Conservation (phyloP, 2,329 filamentous ascomycete genomes). For the Aotearoamyces nothofagi region DNA sequence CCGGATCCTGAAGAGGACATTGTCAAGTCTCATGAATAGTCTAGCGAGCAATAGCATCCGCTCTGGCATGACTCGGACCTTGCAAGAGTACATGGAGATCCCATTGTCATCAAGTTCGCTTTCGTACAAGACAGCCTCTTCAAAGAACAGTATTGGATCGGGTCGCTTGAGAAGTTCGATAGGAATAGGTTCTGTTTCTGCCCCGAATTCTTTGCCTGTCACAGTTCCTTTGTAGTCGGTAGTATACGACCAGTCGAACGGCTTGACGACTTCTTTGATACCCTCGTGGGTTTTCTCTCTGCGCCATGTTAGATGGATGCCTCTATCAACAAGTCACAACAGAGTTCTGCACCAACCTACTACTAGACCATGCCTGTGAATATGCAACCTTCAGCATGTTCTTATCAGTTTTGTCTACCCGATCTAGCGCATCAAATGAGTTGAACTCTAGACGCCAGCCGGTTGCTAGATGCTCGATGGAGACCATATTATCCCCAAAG, state of each 20-base stretch:
- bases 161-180: conserved; percentile 74
- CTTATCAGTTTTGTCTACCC: conserved; percentile 83
- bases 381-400: conserved; percentile 90
- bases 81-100: conserved; percentile 78
- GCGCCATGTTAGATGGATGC: conserved; percentile 18
- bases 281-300: conserved; percentile 69
- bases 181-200: conserved; percentile 42
- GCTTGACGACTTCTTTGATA: conserved; percentile 87
- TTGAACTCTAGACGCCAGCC: conserved; percentile 72
- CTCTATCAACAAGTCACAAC: background rate
- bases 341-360: conserved; percentile 8
- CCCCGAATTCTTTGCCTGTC: conserved; percentile 17
- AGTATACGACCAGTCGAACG: conserved; percentile 97
- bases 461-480: conserved; percentile 56
- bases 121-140: conserved; percentile 92
- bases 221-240: conserved; percentile 72
- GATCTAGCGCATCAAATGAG: conserved; percentile 74
- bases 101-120: conserved; percentile 97
- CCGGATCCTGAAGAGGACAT: conserved; percentile 72
- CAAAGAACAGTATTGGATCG: conserved; percentile 92
- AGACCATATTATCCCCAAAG: conserved; percentile 84
- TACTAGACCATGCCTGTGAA: conserved; percentile 67
- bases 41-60: conserved; percentile 72
- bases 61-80: conserved; percentile 83
- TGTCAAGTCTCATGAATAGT: conserved; percentile 86